A percentile compares a stretch with the other conserved stretches of the same genome.
These are phyloP conservation scores for Elaeis guineensis DNA, from an alignment of 176 grass and related monocot genomes.

Conservation along the genomic window DNA sequence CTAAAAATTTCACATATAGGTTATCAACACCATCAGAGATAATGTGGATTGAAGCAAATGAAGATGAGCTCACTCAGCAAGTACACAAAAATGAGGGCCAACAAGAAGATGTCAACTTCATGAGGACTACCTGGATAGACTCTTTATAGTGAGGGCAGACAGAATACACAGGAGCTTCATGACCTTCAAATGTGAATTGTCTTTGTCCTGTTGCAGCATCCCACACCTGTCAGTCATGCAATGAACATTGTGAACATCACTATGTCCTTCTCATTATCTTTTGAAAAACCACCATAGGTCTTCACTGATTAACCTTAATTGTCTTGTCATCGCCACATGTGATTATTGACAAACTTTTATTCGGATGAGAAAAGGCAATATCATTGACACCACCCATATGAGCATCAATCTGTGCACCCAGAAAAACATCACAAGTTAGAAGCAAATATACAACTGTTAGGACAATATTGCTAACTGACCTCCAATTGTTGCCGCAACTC, in stretches of 20 bases:
- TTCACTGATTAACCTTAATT: slow-evolving; percentile 5
- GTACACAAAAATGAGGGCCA: not conserved
- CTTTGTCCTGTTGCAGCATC: slow-evolving; percentile 6
- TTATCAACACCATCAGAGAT: too few relatives aligned
- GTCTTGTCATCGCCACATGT: slow-evolving; percentile 25
- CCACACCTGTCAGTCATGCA: slow-evolving; percentile 6
- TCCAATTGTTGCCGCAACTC: slow-evolving; percentile 5
- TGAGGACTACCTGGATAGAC: slow-evolving; percentile 6
- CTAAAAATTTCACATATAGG: not conserved
- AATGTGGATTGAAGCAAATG: not conserved
- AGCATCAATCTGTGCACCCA: slow-evolving; percentile 14
- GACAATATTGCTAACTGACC: slow-evolving; percentile 4
- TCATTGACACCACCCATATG: slow-evolving; percentile 25
- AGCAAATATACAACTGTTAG: too few relatives aligned
- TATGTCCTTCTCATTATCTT: not conserved
- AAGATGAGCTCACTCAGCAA: not conserved
- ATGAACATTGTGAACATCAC: not conserved
- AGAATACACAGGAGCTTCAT: slow-evolving; percentile 17
- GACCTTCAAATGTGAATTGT: slow-evolving; percentile 12
- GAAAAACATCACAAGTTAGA: not conserved
- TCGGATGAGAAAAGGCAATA: slow-evolving; percentile 21
- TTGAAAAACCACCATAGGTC: not conserved
- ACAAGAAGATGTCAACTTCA: not conserved
- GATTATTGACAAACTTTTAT: slow-evolving; percentile 12
- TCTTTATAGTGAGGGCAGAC: slow-evolving; percentile 15